Conservation (phyloP, 345 rosid genomes). For the Ricinus communis region DNA sequence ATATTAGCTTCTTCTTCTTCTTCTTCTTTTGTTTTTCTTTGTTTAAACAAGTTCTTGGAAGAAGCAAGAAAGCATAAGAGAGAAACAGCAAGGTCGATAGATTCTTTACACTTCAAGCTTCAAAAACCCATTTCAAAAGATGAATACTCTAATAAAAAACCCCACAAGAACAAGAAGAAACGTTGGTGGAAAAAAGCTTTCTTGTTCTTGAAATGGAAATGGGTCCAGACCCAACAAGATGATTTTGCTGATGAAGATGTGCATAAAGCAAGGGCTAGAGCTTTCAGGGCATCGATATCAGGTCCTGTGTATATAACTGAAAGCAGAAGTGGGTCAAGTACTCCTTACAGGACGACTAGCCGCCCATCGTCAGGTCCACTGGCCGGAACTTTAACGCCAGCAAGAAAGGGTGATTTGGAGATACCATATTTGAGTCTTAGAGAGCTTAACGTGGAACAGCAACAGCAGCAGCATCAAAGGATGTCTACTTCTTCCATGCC, state of each 20-base stretch:
- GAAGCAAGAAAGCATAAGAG: constrained; percentile 73
- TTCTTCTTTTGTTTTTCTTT: neutral
- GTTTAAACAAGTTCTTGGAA: constrained; percentile 52
- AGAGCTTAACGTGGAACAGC: constrained; percentile 67
- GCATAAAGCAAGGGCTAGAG: constrained; percentile 42
- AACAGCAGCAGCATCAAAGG: constrained; percentile 52
- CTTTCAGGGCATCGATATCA: constrained; percentile 51
- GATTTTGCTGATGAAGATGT: constrained; percentile 28
- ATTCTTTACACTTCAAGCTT: constrained; percentile 74
- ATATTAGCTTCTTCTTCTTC: neutral
- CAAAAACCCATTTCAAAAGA: constrained; percentile 82
- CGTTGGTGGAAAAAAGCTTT: constrained; percentile 84
- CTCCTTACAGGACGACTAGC: constrained; percentile 53
- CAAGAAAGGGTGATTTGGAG: constrained; percentile 43
- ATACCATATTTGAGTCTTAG: constrained; percentile 72
- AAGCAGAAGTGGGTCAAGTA: constrained; percentile 60
- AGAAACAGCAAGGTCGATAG: constrained; percentile 42
- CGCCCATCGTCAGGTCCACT: constrained; percentile 67
- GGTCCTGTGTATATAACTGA: constrained; percentile 78
- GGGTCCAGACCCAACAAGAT: constrained; percentile 24
- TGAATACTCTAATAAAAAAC: constrained; percentile 39
- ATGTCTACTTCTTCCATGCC: constrained; percentile 45
- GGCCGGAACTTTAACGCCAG: constrained; percentile 57
- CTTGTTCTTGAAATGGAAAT: constrained; percentile 62
- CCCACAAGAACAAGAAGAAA: constrained; percentile 48